Percentiles rank a stretch among this genome's conserved stretches.
Evolutionary conservation across 2,329 filamentous ascomycete species (phyloP).

Genomic region (Westerdykella ornata): DNA sequence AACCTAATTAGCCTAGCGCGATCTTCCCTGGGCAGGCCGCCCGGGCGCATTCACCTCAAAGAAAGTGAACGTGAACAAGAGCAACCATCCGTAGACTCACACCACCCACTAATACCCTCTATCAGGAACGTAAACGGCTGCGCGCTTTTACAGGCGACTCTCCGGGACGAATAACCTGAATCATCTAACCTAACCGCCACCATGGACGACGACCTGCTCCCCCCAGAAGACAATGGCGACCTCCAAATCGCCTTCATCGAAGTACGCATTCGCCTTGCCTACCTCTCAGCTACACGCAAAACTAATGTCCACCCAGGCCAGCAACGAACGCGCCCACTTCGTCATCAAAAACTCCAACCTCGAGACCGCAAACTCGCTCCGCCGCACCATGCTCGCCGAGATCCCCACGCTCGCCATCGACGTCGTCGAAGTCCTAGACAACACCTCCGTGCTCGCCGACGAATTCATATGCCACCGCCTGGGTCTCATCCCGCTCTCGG

Average conservation of each 20-base stretch:
- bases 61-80: too few relatives aligned
- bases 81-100: too few relatives aligned
- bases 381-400: conserved; percentile 85
- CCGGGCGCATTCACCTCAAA: too few relatives aligned
- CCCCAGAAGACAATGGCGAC: conserved; percentile 21
- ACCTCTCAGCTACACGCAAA: conserved; percentile 1
- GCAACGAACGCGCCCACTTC: conserved; percentile 78
- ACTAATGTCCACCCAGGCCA: conserved; percentile 53
- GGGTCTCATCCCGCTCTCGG: conserved; percentile 80
- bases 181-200: not conserved
- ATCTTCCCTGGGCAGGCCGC: too few relatives aligned
- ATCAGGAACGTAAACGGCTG: too few relatives aligned
- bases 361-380: conserved; percentile 85
- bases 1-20: too few relatives aligned
- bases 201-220: not conserved
- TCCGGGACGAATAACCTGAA: not conserved
- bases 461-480: conserved; percentile 93
- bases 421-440: conserved; percentile 83
- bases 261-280: conserved; percentile 24
- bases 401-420: conserved; percentile 94
- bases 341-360: conserved; percentile 84
- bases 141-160: too few relatives aligned
- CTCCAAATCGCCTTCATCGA: conserved; percentile 37
- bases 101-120: too few relatives aligned
- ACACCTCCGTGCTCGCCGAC: conserved; percentile 93